Base-by-base conservation (phyloP, 345 rosid species). In the Firmiana major region DNA sequence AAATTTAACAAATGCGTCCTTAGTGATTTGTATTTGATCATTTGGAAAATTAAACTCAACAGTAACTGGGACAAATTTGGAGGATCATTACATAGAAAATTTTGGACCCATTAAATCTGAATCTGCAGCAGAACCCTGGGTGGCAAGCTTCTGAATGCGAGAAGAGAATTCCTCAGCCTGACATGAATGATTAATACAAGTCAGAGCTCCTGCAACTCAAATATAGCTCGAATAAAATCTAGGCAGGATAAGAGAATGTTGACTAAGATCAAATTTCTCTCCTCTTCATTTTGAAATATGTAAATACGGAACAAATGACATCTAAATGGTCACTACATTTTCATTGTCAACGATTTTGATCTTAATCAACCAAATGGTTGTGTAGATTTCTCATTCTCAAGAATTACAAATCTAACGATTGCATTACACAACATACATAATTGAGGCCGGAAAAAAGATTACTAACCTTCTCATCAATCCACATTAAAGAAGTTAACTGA, bases 161-260 rank as follows among this genome's bases (percentile, higher is more conserved):
- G 91, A 91, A 26, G 97, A 92, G 87, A 93, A 96, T 49, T 96
- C 98, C 81, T 93, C 98, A 8, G 98, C 97, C 98, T 93, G 88
- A 65, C 63, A 78, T 82, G 28, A 74, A 78, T 85, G 43, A 74
- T 76, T 26, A 49, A 54, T n/a, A n/a, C n/a, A 60, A 55, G 28
- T 79, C 21, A 79, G 73, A 36, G 69, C 63, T 72, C 63, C 72
- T 19, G 58, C 5, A 17, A 10, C 38, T 21, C 22, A 51, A 75
- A 26, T 40, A 40, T 58, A 21, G 38, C 34, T 67, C 51, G 21
- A 0, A 53, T 6, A n/a, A 31, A 9, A 31, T 31, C 45, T 6
- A 26, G 6, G 60, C 42, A 16, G 4, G 40, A 5, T 10, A 38
- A 21, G 12, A 55, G 28, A 21, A 55, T n/a, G 58, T 53, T 53